phyloP scores from a whole-genome alignment of 495 filamentous ascomycete genomes.

The Niebla homalea region DNA sequence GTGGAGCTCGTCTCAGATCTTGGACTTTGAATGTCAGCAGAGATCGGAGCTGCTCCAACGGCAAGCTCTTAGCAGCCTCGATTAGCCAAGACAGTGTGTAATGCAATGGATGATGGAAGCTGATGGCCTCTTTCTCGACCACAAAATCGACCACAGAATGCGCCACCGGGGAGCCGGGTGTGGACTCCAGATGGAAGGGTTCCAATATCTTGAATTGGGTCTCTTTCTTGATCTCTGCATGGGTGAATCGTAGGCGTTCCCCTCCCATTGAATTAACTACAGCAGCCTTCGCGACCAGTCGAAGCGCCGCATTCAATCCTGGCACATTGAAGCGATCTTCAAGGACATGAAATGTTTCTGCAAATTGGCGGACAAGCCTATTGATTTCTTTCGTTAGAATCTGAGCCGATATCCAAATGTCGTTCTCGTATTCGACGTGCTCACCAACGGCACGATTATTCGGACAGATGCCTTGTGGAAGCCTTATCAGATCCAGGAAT shows the following conservation, averaged over 20 bases:
- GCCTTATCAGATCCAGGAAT: constrained; percentile 86
- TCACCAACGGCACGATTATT: constrained; percentile 85
- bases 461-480: constrained; percentile 93
- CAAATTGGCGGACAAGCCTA: constrained; percentile 72
- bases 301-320: constrained; percentile 59
- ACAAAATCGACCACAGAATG: constrained; percentile 69
- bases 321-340: constrained; percentile 39
- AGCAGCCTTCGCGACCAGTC: constrained; percentile 58
- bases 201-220: constrained; percentile 62
- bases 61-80: constrained; percentile 71
- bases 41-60: constrained; percentile 44
- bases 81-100: constrained; percentile 97
- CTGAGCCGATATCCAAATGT: constrained; percentile 93
- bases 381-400: constrained; percentile 93
- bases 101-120: constrained; percentile 94
- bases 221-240: constrained; percentile 79
- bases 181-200: constrained; percentile 66
- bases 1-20: constrained; percentile 46
- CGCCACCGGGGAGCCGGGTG: constrained; percentile 23
- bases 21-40: constrained; percentile 48
- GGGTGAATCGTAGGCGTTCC: constrained; percentile 75
- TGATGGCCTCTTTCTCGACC: constrained; percentile 79
- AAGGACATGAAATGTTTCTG: constrained; percentile 66
- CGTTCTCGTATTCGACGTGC: constrained; percentile 95
- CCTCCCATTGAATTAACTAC: constrained; percentile 76